phyloP scores from a whole-genome alignment of 371 early-diverging fungal genomes.

The Saksenaea vasiformis region DNA sequence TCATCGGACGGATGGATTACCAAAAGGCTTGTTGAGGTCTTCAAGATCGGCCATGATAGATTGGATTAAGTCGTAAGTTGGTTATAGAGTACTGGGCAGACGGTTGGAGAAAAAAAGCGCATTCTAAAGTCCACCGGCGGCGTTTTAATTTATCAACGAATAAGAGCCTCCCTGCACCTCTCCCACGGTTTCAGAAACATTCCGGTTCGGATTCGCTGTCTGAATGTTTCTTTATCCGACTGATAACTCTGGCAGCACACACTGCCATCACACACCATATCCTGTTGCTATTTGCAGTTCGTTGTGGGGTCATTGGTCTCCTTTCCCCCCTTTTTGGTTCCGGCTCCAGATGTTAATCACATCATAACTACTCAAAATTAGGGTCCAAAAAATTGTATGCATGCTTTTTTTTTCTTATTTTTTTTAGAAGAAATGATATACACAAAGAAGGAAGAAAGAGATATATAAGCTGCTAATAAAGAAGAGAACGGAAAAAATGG shows the following conservation, averaged over 20 bases:
- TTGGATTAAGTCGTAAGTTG: conserved; percentile 2
- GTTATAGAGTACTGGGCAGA: conserved; percentile 18
- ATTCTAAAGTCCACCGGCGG: not conserved
- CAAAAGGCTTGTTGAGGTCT: conserved; percentile 45
- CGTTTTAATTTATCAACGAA: not conserved
- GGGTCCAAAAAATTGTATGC: not conserved
- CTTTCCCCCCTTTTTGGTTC: no score
- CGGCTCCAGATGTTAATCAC: no score
- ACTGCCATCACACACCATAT: no score
- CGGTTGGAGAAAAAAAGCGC: conserved; percentile 20
- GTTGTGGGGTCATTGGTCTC: no score
- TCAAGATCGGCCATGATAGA: conserved; percentile 37
- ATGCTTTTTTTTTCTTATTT: not conserved
- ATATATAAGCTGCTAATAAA: not conserved
- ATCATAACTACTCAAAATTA: no score
- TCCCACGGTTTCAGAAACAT: not conserved
- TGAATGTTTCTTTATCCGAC: no score
- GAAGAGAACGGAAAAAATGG: not conserved
- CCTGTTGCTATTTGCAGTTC: no score
- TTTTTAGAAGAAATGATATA: not conserved
- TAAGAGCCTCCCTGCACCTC: not conserved
- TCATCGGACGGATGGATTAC: conserved; percentile 17
- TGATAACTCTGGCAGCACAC: no score
- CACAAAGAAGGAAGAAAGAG: not conserved
- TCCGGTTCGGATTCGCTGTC: no score